Evolutionary conservation across 179 eudicot genomes (phyloP).

Genomic region (Carnegiea gigantea): DNA sequence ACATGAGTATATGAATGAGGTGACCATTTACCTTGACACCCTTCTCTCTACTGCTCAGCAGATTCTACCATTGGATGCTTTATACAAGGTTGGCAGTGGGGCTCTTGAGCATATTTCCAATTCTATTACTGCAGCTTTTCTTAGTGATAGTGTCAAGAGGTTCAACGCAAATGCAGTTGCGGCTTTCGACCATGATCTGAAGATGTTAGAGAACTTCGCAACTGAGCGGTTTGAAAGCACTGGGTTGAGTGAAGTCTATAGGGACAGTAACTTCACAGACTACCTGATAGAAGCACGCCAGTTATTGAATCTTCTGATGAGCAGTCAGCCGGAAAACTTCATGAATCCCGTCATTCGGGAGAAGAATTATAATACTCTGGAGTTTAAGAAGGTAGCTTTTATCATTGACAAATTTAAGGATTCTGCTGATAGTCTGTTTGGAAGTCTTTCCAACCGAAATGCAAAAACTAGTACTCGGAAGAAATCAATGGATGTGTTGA

Average conservation of each 20-base stretch:
- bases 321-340: constrained; percentile 91
- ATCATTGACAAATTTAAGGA: constrained; percentile 91
- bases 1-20: constrained; percentile 74
- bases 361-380: constrained; percentile 72
- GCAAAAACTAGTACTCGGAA: constrained; percentile 70
- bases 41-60: constrained; percentile 85
- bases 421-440: constrained; percentile 76
- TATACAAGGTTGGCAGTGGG: constrained; percentile 84
- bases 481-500: constrained; percentile 81
- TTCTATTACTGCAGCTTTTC: constrained; percentile 64
- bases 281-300: constrained; percentile 82
- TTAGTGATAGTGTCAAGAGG: constrained; percentile 78
- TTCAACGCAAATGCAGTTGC: constrained; percentile 71
- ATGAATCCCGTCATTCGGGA: constrained; percentile 92
- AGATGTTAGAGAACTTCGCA: constrained; percentile 76
- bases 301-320: constrained; percentile 66
- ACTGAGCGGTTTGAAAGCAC: constrained; percentile 73
- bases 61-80: constrained; percentile 72
- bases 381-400: constrained; percentile 69
- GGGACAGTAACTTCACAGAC: constrained; percentile 61
- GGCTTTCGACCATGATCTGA: constrained; percentile 64
- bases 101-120: constrained; percentile 85
- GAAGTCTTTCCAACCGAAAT: constrained; percentile 84
- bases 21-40: constrained; percentile 66
- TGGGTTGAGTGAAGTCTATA: constrained; percentile 70